Conservation (phyloP, 371 early-diverging fungal genomes). For the Chytridiales sp. region DNA sequence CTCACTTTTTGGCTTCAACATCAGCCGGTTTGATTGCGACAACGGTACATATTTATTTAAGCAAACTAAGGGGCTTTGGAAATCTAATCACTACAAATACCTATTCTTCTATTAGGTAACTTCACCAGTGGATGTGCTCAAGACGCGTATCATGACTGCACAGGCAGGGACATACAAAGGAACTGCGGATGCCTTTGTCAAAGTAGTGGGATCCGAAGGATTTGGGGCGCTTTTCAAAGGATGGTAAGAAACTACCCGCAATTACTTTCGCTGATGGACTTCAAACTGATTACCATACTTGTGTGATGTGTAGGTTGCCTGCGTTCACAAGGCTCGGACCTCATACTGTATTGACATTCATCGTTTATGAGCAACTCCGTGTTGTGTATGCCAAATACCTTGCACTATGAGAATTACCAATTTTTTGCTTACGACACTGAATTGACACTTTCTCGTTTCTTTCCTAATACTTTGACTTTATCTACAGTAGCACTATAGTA, state of each 20-base stretch:
- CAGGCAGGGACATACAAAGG: slow-evolving; percentile 44
- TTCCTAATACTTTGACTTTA: background rate
- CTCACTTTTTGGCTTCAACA: slow-evolving; percentile 75
- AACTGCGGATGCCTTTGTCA: slow-evolving; percentile 52
- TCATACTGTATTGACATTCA: slow-evolving; percentile 39
- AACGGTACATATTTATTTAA: slow-evolving; percentile 49
- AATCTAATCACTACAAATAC: background rate
- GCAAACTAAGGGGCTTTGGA: no score
- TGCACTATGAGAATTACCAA: no score
- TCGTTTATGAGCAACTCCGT: slow-evolving; percentile 31
- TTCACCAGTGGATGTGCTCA: slow-evolving; percentile 86
- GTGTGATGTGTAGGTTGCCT: slow-evolving; percentile 7
- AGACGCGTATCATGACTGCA: slow-evolving; percentile 79
- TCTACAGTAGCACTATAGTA: background rate
- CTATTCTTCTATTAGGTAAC: slow-evolving; percentile 31
- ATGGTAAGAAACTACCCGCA: slow-evolving; percentile 67
- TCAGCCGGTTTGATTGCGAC: slow-evolving; percentile 87
- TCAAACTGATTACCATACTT: background rate
- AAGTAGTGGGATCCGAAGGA: slow-evolving; percentile 72
- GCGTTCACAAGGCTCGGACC: slow-evolving; percentile 33
- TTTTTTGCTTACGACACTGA: no score
- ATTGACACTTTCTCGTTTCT: no score
- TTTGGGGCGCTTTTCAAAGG: slow-evolving; percentile 80
- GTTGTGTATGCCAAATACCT: slow-evolving; percentile 13
- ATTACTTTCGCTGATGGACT: slow-evolving; percentile 54